Conservation (phyloP, 345 rosid genomes). For the Cochlearia excelsa region DNA sequence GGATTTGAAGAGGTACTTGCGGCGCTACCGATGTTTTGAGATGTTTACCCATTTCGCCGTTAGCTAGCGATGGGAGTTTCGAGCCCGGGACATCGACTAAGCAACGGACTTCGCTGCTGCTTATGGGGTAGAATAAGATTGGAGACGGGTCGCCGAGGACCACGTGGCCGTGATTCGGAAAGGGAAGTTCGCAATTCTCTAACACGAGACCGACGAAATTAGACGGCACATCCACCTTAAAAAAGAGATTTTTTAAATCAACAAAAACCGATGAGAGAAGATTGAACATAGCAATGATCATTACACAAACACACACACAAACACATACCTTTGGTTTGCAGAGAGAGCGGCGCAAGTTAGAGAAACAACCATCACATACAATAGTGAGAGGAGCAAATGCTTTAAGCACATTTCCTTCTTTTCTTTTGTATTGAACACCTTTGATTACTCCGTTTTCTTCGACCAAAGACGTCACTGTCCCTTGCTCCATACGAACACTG, state of each 20-base stretch:
- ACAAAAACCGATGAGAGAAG: no score
- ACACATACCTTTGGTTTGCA: constrained; percentile 43
- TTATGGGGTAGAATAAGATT: constrained; percentile 51
- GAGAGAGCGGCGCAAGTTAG: constrained; percentile 54
- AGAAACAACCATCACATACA: constrained; percentile 46
- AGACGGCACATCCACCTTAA: constrained; percentile 60
- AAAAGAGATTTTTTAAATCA: neutral
- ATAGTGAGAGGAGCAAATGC: constrained; percentile 55
- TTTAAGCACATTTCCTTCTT: constrained; percentile 32
- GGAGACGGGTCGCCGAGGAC: constrained; percentile 62
- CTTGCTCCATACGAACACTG: constrained; percentile 67
- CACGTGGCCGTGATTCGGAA: constrained; percentile 51
- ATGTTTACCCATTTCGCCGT: constrained; percentile 64
- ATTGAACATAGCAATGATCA: no score
- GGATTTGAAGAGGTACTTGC: constrained; percentile 40
- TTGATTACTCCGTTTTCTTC: constrained; percentile 46
- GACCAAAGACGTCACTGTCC: constrained; percentile 50
- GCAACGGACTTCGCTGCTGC: constrained; percentile 64
- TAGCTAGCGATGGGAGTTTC: constrained; percentile 57
- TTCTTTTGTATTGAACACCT: constrained; percentile 52
- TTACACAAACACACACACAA: no score
- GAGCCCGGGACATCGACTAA: constrained; percentile 66
- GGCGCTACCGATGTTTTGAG: constrained; percentile 54
- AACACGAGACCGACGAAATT: constrained; percentile 57
- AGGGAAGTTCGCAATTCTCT: constrained; percentile 63